Percentiles rank a stretch among this genome's conserved stretches.
These are phyloP conservation scores for Syzygium jambos DNA, from an alignment of 345 rosid genomes.

Conservation along the genomic window DNA sequence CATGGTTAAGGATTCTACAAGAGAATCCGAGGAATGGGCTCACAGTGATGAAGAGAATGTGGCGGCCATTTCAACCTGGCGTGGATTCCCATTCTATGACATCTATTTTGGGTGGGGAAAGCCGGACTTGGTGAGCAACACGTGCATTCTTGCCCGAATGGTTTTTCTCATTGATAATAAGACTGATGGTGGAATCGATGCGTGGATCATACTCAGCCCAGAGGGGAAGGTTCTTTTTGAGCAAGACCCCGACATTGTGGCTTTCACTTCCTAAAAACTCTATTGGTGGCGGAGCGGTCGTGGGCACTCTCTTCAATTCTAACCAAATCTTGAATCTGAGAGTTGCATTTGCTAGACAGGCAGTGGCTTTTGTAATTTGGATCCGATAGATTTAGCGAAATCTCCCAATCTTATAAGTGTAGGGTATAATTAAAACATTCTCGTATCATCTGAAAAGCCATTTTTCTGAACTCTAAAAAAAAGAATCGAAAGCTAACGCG, in stretches of 20 bases:
- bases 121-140: conserved; percentile 33
- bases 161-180: conserved; percentile 31
- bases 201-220: conserved; percentile 30
- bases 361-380: background rate
- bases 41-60: conserved; percentile 7
- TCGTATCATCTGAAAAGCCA: no score
- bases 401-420: no score
- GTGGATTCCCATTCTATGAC: conserved; percentile 29
- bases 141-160: conserved; percentile 13
- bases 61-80: conserved; percentile 22
- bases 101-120: conserved; percentile 57
- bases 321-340: background rate
- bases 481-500: no score
- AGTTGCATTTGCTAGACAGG: background rate
- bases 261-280: background rate
- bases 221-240: background rate
- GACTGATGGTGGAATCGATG: conserved; percentile 32
- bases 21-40: background rate
- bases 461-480: no score
- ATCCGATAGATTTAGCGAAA: no score
- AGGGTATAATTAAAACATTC: no score
- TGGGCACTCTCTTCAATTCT: no score
- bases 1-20: background rate
- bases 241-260: background rate
- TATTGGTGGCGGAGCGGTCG: no score